phyloP scores from a whole-genome alignment of 2,329 filamentous ascomycete species.

The Colletotrichum paranaense region DNA sequence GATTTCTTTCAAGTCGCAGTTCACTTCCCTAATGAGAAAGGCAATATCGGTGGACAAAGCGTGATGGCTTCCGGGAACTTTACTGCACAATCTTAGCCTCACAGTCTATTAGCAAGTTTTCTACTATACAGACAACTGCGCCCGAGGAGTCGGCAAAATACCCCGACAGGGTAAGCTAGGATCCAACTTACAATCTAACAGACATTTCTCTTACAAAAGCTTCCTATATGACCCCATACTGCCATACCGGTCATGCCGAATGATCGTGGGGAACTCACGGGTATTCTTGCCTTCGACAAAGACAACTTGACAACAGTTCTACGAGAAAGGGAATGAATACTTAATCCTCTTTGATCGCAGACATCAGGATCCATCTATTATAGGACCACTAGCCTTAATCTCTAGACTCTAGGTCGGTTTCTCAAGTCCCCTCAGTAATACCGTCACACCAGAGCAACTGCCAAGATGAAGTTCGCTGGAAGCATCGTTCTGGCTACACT shows the following conservation, averaged over 20 bases:
- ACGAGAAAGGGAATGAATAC: not conserved
- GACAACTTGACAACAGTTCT: not conserved
- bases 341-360: not conserved
- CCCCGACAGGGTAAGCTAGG: no score
- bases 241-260: not conserved
- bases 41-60: no score
- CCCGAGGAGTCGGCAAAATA: no score
- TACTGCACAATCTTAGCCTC: no score
- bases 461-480: not conserved
- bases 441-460: not conserved
- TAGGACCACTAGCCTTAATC: not conserved
- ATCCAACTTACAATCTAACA: not conserved
- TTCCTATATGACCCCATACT: not conserved
- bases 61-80: no score
- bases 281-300: not conserved
- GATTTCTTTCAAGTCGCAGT: no score
- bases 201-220: not conserved
- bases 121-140: no score
- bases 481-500: not conserved
- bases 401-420: not conserved
- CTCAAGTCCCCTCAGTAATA: not conserved
- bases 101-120: no score
- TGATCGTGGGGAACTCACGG: not conserved
- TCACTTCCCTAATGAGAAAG: no score
- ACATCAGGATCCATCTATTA: accelerated